Conservation (phyloP, 2,329 filamentous ascomycete species). For the Scorias spongiosa region DNA sequence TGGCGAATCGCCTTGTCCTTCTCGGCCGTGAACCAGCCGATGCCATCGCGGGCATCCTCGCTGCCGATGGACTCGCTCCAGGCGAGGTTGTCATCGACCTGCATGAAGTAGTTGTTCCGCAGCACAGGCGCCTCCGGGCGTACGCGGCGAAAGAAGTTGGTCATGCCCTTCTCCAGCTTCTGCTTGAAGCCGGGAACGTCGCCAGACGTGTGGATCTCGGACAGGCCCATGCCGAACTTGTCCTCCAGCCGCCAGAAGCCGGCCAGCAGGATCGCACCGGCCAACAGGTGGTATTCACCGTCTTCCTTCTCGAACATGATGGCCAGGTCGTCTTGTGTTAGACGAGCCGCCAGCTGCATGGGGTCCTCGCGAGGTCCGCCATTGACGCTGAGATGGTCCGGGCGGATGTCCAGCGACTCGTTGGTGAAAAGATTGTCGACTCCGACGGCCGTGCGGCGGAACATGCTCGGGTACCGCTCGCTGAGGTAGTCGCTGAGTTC, state of each 20-base stretch:
- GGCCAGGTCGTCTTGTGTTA: constrained; percentile 69
- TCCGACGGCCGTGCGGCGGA: constrained; percentile 45
- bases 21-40: constrained; percentile 62
- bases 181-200: constrained; percentile 57
- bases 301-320: constrained; percentile 67
- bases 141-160: constrained; percentile 62
- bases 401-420: constrained; percentile 54
- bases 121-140: constrained; percentile 50
- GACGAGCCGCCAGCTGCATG: constrained; percentile 56
- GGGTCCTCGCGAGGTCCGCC: constrained; percentile 46
- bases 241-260: constrained; percentile 75
- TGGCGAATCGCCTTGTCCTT: constrained; percentile 57
- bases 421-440: constrained; percentile 57
- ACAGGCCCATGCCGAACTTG: constrained; percentile 65
- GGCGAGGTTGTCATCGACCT: constrained; percentile 62
- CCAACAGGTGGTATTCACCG: constrained; percentile 67
- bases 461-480: constrained; percentile 59
- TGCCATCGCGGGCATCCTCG: constrained; percentile 45
- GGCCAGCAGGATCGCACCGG: constrained; percentile 58
- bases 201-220: constrained; percentile 64
- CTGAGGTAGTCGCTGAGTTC: constrained; percentile 58
- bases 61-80: constrained; percentile 64
- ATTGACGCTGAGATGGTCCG: constrained; percentile 38
- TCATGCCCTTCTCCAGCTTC: constrained; percentile 64
- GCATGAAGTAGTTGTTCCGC: constrained; percentile 76